Conservation (phyloP, 345 rosid species). For the Gynandropsis gynandra region DNA sequence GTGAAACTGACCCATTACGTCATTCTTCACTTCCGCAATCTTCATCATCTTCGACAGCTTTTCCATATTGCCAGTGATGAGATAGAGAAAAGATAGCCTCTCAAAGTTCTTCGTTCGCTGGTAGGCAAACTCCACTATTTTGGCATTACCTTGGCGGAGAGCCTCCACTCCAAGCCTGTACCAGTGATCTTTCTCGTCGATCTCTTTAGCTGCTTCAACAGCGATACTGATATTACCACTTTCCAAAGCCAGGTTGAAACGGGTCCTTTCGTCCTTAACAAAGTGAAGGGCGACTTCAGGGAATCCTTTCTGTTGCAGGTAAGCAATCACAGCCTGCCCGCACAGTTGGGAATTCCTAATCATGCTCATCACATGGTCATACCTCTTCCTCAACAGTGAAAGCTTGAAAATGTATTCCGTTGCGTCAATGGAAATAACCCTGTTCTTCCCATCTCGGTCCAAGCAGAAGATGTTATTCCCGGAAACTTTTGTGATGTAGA, state of each 20-base stretch:
- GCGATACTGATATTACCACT: slow-evolving; percentile 91
- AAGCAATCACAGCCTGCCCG: slow-evolving; percentile 96
- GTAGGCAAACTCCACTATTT: slow-evolving; percentile 86
- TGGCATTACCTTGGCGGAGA: slow-evolving; percentile 87
- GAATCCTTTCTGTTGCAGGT: slow-evolving; percentile 92
- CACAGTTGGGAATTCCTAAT: slow-evolving; percentile 88
- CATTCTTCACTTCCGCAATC: slow-evolving; percentile 85
- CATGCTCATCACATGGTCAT: slow-evolving; percentile 93
- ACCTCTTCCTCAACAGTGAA: slow-evolving; percentile 65
- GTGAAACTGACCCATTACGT: slow-evolving; percentile 91
- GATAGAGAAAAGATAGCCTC: slow-evolving; percentile 86
- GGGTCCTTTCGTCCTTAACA: slow-evolving; percentile 89
- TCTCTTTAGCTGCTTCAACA: slow-evolving; percentile 89
- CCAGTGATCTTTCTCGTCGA: slow-evolving; percentile 93
- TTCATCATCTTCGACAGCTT: slow-evolving; percentile 79
- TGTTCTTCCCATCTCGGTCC: slow-evolving; percentile 87
- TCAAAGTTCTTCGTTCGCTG: slow-evolving; percentile 92
- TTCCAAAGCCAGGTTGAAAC: slow-evolving; percentile 88
- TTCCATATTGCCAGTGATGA: slow-evolving; percentile 71
- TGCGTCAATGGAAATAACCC: slow-evolving; percentile 59
- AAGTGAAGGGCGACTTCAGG: slow-evolving; percentile 99
- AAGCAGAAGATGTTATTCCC: slow-evolving; percentile 68
- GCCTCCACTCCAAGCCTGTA: slow-evolving; percentile 90
- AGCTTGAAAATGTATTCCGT: slow-evolving; percentile 88
- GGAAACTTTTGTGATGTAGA: slow-evolving; percentile 79